phyloP scores from a whole-genome alignment of 768 basidiomycete genomes.

The Hebeloma cylindrosporum region DNA sequence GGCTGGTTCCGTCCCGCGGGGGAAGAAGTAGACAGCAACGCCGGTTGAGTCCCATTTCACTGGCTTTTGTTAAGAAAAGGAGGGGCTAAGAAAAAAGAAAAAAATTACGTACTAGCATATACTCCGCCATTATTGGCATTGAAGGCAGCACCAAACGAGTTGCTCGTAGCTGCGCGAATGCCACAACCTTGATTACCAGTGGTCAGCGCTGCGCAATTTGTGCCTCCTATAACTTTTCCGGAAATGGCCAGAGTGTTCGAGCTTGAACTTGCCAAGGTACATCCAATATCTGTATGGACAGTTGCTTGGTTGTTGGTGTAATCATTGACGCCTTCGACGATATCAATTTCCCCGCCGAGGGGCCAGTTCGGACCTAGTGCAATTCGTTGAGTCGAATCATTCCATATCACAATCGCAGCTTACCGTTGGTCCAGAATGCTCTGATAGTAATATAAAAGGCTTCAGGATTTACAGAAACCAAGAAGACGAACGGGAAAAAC shows the following conservation, averaged over 20 bases:
- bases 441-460: constrained; percentile 21
- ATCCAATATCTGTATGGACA: constrained; percentile 75
- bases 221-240: constrained; percentile 65
- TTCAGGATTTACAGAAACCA: constrained; percentile 19
- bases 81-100: background rate
- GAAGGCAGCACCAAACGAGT: constrained; percentile 83
- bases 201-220: constrained; percentile 68
- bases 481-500: constrained; percentile 21
- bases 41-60: constrained; percentile 79
- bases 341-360: constrained; percentile 73
- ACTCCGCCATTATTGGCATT: constrained; percentile 86
- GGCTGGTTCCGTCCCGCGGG: constrained; percentile 65
- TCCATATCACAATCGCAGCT: background rate
- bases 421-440: constrained; percentile 51
- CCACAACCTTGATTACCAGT: constrained; percentile 84
- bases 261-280: constrained; percentile 53
- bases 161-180: constrained; percentile 54
- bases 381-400: constrained; percentile 26
- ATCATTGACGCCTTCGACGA: constrained; percentile 80
- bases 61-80: constrained; percentile 26
- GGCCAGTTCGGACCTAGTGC: constrained; percentile 67
- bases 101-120: constrained; percentile 71
- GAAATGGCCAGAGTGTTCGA: constrained; percentile 52
- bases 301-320: constrained; percentile 83
- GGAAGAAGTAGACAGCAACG: constrained; percentile 82